Percentiles rank a stretch among this genome's conserved stretches.
These are phyloP conservation scores for Calocera viscosa DNA, from an alignment of 768 basidiomycete genomes.

Conservation along the genomic window DNA sequence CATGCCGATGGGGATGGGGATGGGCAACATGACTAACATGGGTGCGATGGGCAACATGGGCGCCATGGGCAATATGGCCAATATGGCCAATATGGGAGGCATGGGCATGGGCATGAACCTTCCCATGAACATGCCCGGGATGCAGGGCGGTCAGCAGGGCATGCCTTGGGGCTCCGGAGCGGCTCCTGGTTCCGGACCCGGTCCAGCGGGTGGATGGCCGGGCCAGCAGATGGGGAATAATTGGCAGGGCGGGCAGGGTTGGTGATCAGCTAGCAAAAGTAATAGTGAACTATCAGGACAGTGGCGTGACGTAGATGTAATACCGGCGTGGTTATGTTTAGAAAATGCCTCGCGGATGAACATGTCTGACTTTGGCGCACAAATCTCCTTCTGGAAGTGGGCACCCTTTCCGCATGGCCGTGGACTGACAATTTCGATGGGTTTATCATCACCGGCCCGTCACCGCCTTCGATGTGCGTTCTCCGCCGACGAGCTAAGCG, in stretches of 20 bases:
- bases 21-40: conserved; percentile 14
- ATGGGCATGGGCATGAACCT: conserved; percentile 20
- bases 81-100: conserved; percentile 8
- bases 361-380: too few species aligned
- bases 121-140: conserved; percentile 10
- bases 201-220: background rate
- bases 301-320: too few species aligned
- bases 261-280: background rate
- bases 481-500: background rate
- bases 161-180: conserved; percentile 11
- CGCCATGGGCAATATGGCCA: conserved; percentile 9
- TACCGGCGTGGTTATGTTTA: too few species aligned
- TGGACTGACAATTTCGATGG: too few species aligned
- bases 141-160: background rate
- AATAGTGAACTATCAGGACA: background rate
- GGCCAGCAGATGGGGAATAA: background rate
- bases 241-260: conserved; percentile 1
- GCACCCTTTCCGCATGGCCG: too few species aligned
- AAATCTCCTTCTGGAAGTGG: too few species aligned
- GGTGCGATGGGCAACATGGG: conserved; percentile 10
- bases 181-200: background rate
- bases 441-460: background rate
- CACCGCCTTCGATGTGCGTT: background rate
- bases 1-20: background rate
- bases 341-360: too few species aligned